A percentile compares a stretch with the other conserved stretches of the same genome.
These are phyloP conservation scores for Dillenia turbinata DNA, from an alignment of 164 flowering plant genomes.

Conservation along the genomic window DNA sequence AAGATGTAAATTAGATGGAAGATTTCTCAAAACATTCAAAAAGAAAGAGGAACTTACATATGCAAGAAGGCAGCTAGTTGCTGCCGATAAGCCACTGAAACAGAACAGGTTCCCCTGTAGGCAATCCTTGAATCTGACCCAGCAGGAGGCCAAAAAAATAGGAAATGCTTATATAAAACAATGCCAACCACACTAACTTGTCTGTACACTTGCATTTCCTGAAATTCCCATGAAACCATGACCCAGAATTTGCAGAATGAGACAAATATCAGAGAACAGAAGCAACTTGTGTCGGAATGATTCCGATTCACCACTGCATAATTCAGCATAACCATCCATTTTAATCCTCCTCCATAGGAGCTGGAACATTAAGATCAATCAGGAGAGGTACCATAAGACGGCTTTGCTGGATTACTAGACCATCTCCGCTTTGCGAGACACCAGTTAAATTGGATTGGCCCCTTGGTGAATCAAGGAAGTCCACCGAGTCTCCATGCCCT, in stretches of 20 bases:
- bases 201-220: constrained; percentile 33
- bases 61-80: too few relatives aligned
- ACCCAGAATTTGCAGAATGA: constrained; percentile 3
- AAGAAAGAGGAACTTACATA: too few relatives aligned
- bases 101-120: too few relatives aligned
- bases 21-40: too few relatives aligned
- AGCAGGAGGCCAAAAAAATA: not conserved
- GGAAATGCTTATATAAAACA: constrained; percentile 17
- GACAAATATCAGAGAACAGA: constrained; percentile 22
- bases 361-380: constrained; percentile 74
- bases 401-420: constrained; percentile 29
- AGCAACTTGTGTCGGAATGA: constrained; percentile 26
- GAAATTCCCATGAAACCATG: constrained; percentile 13
- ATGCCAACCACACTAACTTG: constrained; percentile 17
- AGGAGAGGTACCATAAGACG: constrained; percentile 21
- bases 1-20: not conserved
- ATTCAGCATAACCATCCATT: constrained; percentile 14
- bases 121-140: too few relatives aligned
- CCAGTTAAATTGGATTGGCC: constrained; percentile 66
- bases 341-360: constrained; percentile 45
- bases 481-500: constrained; percentile 56
- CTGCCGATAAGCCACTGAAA: too few relatives aligned
- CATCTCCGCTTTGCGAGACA: constrained; percentile 16
- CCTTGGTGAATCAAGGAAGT: constrained; percentile 54
- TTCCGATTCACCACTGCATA: constrained; percentile 30